A percentile compares a stretch with the other conserved stretches of the same genome.
phyloP scores from a whole-genome alignment of 2,329 filamentous ascomycete genomes.

The Juglanconis sp. region DNA sequence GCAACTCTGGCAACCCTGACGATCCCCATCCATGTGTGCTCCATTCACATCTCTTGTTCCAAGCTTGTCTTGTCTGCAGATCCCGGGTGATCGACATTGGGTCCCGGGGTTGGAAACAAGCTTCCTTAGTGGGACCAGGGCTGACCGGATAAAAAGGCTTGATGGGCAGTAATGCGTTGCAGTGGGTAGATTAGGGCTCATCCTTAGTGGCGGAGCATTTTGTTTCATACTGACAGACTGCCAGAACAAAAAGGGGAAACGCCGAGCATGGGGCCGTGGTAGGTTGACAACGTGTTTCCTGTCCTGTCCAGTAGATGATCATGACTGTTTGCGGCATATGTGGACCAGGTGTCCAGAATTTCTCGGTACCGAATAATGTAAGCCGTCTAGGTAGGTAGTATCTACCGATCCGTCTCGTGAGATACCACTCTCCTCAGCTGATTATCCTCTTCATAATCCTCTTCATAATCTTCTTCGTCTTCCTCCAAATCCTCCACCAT shows the following conservation, averaged over 20 bases:
- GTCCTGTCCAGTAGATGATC: too few species aligned
- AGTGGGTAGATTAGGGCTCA: neutral
- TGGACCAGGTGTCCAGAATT: too few species aligned
- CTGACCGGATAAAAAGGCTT: neutral
- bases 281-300: neutral
- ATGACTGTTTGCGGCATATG: too few species aligned
- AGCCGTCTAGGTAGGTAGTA: neutral
- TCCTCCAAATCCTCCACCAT: slow-evolving; percentile 27
- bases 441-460: neutral
- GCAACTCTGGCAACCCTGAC: neutral
- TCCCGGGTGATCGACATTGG: neutral
- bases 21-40: neutral
- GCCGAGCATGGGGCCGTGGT: neutral
- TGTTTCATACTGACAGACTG: neutral
- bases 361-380: too few species aligned
- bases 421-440: slow-evolving; percentile 9
- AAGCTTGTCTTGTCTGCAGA: neutral
- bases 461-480: neutral
- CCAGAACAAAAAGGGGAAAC: neutral
- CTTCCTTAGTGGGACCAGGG: neutral
- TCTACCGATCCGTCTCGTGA: slow-evolving; percentile 17
- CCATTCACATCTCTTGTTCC: neutral
- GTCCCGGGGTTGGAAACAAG: neutral
- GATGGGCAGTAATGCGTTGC: neutral
- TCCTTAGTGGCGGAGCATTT: neutral